These are phyloP conservation scores for Hypoxylon perforatum DNA, from an alignment of 495 filamentous ascomycete genomes.

Conservation along the genomic window DNA sequence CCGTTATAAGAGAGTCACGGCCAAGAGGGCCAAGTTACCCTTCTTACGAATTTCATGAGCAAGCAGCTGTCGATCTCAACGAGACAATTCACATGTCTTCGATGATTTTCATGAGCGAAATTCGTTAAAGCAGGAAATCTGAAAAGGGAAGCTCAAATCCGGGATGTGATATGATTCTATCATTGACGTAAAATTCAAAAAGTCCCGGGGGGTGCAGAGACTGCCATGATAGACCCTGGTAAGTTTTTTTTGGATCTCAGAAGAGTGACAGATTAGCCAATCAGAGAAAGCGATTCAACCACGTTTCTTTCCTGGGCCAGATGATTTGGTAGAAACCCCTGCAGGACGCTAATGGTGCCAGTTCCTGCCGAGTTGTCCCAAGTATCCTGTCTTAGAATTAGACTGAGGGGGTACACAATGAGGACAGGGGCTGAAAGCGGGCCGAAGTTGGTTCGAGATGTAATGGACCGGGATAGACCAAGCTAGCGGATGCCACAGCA, in stretches of 20 bases:
- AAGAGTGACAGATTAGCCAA: constrained; percentile 25
- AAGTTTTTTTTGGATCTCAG: constrained; percentile 29
- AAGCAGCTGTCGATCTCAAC: constrained; percentile 12
- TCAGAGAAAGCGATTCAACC: constrained; percentile 23
- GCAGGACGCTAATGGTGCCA: constrained; percentile 13
- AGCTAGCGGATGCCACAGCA: neutral
- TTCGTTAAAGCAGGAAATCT: constrained; percentile 7
- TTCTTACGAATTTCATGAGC: constrained; percentile 16
- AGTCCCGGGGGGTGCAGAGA: neutral
- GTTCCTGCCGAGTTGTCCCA: constrained; percentile 11
- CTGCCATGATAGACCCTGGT: constrained; percentile 5
- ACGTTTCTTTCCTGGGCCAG: constrained; percentile 35
- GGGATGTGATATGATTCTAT: constrained; percentile 4
- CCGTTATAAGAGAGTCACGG: constrained; percentile 2
- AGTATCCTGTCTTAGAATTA: constrained; percentile 19
- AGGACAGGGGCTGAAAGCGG: constrained; percentile 23
- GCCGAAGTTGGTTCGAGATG: constrained; percentile 32
- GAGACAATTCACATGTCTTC: constrained; percentile 6
- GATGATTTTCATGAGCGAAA: neutral
- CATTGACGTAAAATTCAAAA: constrained; percentile 36
- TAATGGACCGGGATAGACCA: constrained; percentile 8
- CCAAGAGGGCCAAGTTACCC: constrained; percentile 16
- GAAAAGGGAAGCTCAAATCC: constrained; percentile 23
- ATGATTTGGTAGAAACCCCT: constrained; percentile 42
- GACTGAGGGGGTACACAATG: constrained; percentile 12